Evolutionary conservation across 306 rosid species (phyloP).

Genomic region (Cicer yamashitae): DNA sequence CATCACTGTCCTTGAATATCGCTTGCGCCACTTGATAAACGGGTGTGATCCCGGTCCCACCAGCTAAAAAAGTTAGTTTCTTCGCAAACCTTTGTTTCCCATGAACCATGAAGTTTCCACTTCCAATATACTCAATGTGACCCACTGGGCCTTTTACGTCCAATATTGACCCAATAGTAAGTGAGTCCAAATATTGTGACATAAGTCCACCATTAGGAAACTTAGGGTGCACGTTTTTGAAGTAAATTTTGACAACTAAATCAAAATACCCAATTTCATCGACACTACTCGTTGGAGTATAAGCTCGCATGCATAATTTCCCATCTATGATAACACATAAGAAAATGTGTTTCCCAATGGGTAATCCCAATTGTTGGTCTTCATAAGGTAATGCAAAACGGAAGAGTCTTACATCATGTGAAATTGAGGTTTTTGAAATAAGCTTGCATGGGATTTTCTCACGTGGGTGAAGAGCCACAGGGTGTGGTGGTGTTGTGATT

Average conservation of each 20-base stretch:
- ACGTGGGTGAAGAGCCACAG: slow-evolving; percentile 63
- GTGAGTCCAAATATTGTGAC: slow-evolving; percentile 73
- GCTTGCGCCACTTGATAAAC: slow-evolving; percentile 80
- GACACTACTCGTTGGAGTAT: slow-evolving; percentile 69
- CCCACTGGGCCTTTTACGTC: slow-evolving; percentile 89
- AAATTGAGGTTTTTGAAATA: slow-evolving; percentile 55
- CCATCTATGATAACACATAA: slow-evolving; percentile 62
- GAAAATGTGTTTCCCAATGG: slow-evolving; percentile 82
- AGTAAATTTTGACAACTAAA: slow-evolving; percentile 73
- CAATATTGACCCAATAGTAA: slow-evolving; percentile 52
- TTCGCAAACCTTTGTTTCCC: slow-evolving; percentile 64
- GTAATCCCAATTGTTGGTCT: slow-evolving; percentile 69
- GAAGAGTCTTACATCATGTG: slow-evolving; percentile 72
- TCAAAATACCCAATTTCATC: slow-evolving; percentile 77
- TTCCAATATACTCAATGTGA: slow-evolving; percentile 77
- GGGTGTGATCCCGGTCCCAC: slow-evolving; percentile 94
- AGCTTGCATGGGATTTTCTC: slow-evolving; percentile 77
- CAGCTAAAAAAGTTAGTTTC: slow-evolving; percentile 73
- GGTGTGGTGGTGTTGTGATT: background rate
- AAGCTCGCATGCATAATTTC: slow-evolving; percentile 86
- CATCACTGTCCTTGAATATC: slow-evolving; percentile 72
- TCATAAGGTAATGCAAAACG: slow-evolving; percentile 65
- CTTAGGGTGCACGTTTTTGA: slow-evolving; percentile 69
- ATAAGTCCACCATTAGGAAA: slow-evolving; percentile 84
- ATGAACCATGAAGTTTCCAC: slow-evolving; percentile 66